Conservation (phyloP, 805 yeast species). For the Zygoascus ofunaensis region DNA sequence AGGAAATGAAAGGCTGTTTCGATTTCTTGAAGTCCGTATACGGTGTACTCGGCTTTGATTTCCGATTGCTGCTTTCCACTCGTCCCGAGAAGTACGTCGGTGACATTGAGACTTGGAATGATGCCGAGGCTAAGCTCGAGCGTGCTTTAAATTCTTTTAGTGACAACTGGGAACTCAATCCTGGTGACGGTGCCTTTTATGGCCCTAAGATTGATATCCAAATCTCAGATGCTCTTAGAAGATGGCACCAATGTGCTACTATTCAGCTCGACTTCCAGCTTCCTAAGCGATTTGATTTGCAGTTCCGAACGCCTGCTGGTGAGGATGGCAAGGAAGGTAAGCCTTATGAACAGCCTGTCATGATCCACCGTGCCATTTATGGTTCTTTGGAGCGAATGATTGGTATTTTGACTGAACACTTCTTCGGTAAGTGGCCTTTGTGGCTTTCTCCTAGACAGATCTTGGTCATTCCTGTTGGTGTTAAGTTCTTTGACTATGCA, state of each 20-base stretch:
- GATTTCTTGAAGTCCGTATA: conserved; percentile 79
- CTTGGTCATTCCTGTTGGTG: conserved; percentile 94
- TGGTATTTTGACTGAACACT: conserved; percentile 95
- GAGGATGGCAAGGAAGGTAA: conserved; percentile 21
- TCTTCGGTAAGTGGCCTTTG: conserved; percentile 99
- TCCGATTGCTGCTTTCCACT: conserved; percentile 94
- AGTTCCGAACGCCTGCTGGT: conserved; percentile 49
- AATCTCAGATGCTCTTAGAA: conserved; percentile 86
- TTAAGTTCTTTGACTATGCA: conserved; percentile 85
- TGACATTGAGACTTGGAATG: conserved; percentile 87
- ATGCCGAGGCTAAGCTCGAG: conserved; percentile 79
- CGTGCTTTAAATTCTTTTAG: conserved; percentile 77
- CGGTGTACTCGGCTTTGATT: conserved; percentile 88
- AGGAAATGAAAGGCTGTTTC: conserved; percentile 38
- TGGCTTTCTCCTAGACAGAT: conserved; percentile 99
- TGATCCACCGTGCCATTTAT: conserved; percentile 98
- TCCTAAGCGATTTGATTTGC: conserved; percentile 86
- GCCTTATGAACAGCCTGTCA: conserved; percentile 77
- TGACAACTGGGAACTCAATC: conserved; percentile 87
- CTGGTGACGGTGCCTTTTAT: conserved; percentile 94
- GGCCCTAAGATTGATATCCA: conserved; percentile 97
- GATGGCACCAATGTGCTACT: conserved; percentile 99
- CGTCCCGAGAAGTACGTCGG: conserved; percentile 97
- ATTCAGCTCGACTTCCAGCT: conserved; percentile 98
- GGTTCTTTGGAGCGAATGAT: conserved; percentile 99